Evolutionary conservation across 75 land plant species (phyloP).

Genomic region (Pinus tabuliformis): DNA sequence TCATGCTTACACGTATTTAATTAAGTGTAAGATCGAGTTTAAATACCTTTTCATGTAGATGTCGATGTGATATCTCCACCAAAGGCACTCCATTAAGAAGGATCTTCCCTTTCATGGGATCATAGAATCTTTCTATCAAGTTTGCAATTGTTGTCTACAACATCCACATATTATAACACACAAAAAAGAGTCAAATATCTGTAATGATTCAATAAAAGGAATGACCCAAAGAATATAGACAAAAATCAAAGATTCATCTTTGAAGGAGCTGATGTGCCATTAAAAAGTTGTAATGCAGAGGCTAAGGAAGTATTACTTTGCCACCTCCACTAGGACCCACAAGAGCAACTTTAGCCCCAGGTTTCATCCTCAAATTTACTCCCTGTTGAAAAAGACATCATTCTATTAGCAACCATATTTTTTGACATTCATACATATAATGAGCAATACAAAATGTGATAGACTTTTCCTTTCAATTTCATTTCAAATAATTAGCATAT

Average conservation of each 20-base stretch:
- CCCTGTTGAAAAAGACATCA: conserved; percentile 52
- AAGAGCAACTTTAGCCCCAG: conserved; percentile 97
- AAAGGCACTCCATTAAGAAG: conserved; percentile 81
- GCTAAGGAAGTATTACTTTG: conserved; percentile 52
- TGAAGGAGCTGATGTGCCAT: neutral
- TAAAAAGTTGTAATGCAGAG: neutral
- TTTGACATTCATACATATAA: neutral
- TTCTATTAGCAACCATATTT: neutral
- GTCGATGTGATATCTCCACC: conserved; percentile 80
- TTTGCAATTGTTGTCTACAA: conserved; percentile 98
- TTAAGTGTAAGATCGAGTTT: neutral
- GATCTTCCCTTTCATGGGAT: conserved; percentile 83
- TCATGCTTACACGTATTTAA: neutral
- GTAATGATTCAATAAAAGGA: neutral
- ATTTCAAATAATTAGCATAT: no score
- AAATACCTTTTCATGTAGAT: conserved; percentile 86
- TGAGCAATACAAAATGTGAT: neutral
- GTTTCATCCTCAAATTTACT: conserved; percentile 63
- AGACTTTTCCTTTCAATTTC: neutral
- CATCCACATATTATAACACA: neutral
- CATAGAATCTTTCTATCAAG: conserved; percentile 94
- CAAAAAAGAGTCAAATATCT: neutral
- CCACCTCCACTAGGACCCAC: conserved; percentile 99
- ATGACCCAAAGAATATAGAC: neutral
- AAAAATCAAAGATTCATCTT: neutral